A percentile compares a stretch with the other conserved stretches of the same genome.
phyloP scores from a whole-genome alignment of 2,329 filamentous ascomycete species.

The Exophiala phaeomuriformis region DNA sequence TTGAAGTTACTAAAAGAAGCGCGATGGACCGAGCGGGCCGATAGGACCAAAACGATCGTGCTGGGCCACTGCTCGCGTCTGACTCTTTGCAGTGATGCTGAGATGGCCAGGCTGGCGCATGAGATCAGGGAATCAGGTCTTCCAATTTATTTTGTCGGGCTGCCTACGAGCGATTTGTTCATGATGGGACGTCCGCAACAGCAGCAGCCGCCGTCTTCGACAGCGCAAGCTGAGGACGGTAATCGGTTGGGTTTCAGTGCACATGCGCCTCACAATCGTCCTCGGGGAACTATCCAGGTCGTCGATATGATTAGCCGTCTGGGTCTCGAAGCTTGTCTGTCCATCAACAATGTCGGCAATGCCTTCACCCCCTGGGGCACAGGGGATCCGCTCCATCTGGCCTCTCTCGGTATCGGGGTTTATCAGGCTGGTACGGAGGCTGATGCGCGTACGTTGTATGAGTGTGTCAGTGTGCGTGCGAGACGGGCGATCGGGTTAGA shows the following conservation, averaged over 20 bases:
- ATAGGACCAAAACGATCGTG: constrained; percentile 46
- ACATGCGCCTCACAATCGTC: constrained; percentile 28
- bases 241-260: background rate
- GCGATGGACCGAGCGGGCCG: constrained; percentile 41
- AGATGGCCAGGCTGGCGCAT: constrained; percentile 46
- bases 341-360: constrained; percentile 67
- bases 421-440: constrained; percentile 59
- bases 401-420: constrained; percentile 56
- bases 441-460: constrained; percentile 54
- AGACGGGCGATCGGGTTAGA: constrained; percentile 29
- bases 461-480: constrained; percentile 44
- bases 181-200: constrained; percentile 53
- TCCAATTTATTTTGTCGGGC: constrained; percentile 59
- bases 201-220: background rate
- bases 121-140: constrained; percentile 44
- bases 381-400: constrained; percentile 58
- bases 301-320: constrained; percentile 54
- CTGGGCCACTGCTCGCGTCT: constrained; percentile 64
- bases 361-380: constrained; percentile 65
- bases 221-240: constrained; percentile 2
- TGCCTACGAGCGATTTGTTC: constrained; percentile 64
- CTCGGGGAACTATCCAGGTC: constrained; percentile 57
- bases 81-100: constrained; percentile 46
- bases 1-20: constrained; percentile 45
- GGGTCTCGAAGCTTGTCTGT: constrained; percentile 53